phyloP scores from a whole-genome alignment of 2,329 filamentous ascomycete genomes.

The Zymoseptoria crescenta region DNA sequence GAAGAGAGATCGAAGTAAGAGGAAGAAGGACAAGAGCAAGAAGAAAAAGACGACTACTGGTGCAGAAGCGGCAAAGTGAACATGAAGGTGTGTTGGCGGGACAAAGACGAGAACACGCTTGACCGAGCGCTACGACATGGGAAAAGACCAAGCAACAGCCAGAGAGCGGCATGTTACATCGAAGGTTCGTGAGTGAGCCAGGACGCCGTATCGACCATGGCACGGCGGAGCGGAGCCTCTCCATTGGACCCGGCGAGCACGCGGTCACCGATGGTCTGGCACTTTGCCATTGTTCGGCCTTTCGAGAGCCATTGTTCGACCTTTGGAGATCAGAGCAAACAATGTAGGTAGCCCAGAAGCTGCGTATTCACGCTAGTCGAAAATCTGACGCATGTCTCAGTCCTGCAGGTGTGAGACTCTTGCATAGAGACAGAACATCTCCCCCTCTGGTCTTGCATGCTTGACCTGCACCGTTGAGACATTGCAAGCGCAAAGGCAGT shows the following conservation, averaged over 20 bases:
- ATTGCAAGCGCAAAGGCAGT: not conserved
- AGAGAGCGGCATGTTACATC: not conserved
- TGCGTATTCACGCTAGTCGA: not conserved
- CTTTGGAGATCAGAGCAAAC: not conserved
- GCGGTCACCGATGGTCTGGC: not conserved
- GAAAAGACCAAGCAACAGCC: not conserved
- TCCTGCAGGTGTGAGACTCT: not conserved
- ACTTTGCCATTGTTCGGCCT: not conserved
- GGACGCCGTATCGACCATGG: not conserved
- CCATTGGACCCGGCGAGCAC: not conserved
- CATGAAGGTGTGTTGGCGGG: not conserved
- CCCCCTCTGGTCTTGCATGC: not conserved
- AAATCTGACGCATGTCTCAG: not conserved
- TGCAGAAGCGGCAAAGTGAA: conserved; percentile 6
- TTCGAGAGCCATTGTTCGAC: not conserved
- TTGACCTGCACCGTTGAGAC: not conserved
- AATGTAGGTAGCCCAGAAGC: not conserved
- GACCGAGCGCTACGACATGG: not conserved
- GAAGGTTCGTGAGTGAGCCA: not conserved
- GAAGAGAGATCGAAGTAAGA: conserved; percentile 85
- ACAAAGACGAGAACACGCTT: not conserved
- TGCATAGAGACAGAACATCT: not conserved
- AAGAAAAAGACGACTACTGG: conserved; percentile 45
- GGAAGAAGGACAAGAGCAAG: conserved; percentile 69
- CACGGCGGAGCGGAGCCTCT: not conserved